Evolutionary conservation across 148 eudicot genomes (phyloP).

Genomic region (Vaccinium macrocarpon): DNA sequence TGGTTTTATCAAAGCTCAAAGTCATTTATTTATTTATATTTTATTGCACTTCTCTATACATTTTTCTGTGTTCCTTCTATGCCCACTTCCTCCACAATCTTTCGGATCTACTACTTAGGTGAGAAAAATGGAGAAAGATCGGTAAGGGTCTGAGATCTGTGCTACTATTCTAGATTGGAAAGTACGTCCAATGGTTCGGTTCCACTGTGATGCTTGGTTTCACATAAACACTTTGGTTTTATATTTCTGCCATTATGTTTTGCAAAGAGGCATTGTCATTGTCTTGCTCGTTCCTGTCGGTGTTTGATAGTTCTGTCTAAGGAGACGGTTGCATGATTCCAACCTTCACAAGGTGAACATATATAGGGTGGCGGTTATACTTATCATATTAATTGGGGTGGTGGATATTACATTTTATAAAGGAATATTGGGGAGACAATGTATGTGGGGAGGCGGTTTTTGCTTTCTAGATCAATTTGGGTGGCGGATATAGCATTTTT

Average conservation of each 20-base stretch:
- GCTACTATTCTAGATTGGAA: background rate
- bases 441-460: background rate
- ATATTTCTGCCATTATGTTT: background rate
- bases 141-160: background rate
- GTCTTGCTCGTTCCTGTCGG: background rate
- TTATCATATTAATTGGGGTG: background rate
- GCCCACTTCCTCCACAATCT: background rate
- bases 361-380: background rate
- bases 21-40: background rate
- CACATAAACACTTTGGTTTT: background rate
- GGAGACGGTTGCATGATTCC: background rate
- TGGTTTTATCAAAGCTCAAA: constrained; percentile 6
- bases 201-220: background rate
- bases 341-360: background rate
- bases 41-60: background rate
- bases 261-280: background rate
- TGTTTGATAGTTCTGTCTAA: background rate
- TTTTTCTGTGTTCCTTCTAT: background rate
- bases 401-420: background rate
- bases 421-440: background rate
- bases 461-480: background rate
- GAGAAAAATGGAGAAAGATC: background rate
- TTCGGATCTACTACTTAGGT: background rate
- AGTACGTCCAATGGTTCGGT: background rate
- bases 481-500: background rate